Evolutionary conservation across 257 asterid species (phyloP).

Genomic region (Scutellaria baicalensis): DNA sequence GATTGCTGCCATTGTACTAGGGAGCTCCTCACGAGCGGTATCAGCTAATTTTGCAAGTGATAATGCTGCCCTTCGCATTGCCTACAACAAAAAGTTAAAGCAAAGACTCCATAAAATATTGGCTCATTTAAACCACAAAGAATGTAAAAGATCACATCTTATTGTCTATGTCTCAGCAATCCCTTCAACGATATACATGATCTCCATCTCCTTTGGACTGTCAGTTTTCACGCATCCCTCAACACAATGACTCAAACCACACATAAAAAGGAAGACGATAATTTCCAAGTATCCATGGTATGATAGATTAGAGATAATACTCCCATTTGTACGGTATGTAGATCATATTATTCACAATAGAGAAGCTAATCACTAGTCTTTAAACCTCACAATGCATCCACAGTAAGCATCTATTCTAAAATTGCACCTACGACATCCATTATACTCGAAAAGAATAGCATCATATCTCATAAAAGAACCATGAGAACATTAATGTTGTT

Average conservation of each 20-base stretch:
- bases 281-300: not conserved
- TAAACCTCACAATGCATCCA: not conserved
- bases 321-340: not conserved
- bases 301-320: not conserved
- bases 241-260: not conserved
- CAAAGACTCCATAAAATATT: conserved; percentile 5
- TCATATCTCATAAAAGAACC: not conserved
- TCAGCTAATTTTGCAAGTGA: conserved; percentile 79
- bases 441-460: not conserved
- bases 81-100: conserved; percentile 34
- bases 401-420: not conserved
- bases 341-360: not conserved
- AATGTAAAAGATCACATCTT: not conserved
- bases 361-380: not conserved
- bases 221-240: not conserved
- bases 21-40: conserved; percentile 83
- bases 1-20: conserved; percentile 89
- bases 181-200: not conserved
- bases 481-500: not conserved
- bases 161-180: not conserved
- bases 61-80: conserved; percentile 79
- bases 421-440: not conserved
- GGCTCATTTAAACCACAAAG: not conserved
- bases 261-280: not conserved
- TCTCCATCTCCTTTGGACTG: not conserved